Conservation (phyloP, 768 basidiomycete species). For the Psilocybe tampanensis region DNA sequence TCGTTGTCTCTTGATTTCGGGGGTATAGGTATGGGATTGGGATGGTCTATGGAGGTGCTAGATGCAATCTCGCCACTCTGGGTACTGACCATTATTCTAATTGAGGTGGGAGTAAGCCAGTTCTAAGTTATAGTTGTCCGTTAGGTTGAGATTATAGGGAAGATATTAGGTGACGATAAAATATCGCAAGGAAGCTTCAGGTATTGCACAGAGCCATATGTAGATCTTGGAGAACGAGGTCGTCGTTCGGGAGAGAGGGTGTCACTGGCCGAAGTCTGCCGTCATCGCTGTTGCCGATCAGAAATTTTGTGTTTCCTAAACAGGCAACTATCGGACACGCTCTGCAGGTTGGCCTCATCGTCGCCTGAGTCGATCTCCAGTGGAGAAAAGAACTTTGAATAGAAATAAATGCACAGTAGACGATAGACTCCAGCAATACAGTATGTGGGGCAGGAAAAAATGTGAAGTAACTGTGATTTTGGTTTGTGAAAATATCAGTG, state of each 20-base stretch:
- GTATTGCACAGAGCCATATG: not conserved
- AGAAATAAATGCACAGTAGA: too few relatives aligned
- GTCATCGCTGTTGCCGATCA: not conserved
- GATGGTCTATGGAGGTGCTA: constrained; percentile 9
- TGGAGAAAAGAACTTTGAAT: too few relatives aligned
- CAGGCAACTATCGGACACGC: not conserved
- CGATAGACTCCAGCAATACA: too few relatives aligned
- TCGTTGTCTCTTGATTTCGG: not conserved
- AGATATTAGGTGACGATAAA: too few relatives aligned
- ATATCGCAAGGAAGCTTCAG: not conserved
- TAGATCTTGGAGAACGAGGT: not conserved
- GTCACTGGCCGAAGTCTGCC: not conserved
- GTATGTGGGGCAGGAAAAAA: too few relatives aligned
- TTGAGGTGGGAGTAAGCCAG: too few relatives aligned
- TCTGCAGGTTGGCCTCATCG: too few relatives aligned
- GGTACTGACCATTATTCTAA: constrained; percentile 15
- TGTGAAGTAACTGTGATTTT: too few relatives aligned
- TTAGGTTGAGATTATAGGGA: not conserved
- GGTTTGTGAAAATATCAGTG: too few relatives aligned
- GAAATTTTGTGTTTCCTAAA: not conserved
- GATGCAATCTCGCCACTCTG: constrained; percentile 18
- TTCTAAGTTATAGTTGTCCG: not conserved
- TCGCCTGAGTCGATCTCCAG: too few relatives aligned
- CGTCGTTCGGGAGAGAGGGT: not conserved
- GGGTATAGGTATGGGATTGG: not conserved